Conservation (phyloP, 148 eudicot genomes). For the Rhododendron molle region DNA sequence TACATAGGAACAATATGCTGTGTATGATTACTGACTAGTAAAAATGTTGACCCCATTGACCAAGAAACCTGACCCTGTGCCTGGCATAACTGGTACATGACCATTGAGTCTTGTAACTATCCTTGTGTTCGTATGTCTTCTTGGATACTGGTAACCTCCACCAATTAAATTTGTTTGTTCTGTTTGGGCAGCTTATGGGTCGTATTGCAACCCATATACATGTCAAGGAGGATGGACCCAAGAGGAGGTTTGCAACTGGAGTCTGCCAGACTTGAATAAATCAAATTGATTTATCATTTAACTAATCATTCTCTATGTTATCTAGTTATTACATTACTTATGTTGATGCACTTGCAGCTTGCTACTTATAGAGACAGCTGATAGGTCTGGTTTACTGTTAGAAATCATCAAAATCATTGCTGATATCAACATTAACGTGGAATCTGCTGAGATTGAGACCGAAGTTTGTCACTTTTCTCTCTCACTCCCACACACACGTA, state of each 20-base stretch:
- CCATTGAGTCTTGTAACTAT: background rate
- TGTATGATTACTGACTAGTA: background rate
- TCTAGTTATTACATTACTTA: background rate
- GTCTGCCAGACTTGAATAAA: background rate
- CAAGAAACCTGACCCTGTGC: background rate
- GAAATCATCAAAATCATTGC: constrained; percentile 78
- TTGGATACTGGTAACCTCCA: background rate
- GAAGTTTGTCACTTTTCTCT: constrained; percentile 41
- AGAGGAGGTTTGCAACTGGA: constrained; percentile 59
- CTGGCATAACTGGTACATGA: background rate
- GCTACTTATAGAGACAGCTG: constrained; percentile 87
- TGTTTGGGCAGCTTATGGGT: constrained; percentile 54
- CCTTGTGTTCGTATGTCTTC: background rate
- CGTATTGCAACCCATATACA: constrained; percentile 79
- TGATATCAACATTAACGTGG: constrained; percentile 73
- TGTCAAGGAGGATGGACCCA: constrained; percentile 83
- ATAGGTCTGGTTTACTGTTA: constrained; percentile 79
- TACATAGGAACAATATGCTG: background rate
- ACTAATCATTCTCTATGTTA: background rate
- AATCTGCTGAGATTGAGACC: constrained; percentile 94
- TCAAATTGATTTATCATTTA: background rate
- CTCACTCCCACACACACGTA: background rate
- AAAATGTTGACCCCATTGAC: background rate
- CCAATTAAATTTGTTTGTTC: background rate
- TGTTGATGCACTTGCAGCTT: constrained; percentile 46